Evolutionary conservation across 768 basidiomycete species (phyloP).

Genomic region (Lyophyllum shimeji): DNA sequence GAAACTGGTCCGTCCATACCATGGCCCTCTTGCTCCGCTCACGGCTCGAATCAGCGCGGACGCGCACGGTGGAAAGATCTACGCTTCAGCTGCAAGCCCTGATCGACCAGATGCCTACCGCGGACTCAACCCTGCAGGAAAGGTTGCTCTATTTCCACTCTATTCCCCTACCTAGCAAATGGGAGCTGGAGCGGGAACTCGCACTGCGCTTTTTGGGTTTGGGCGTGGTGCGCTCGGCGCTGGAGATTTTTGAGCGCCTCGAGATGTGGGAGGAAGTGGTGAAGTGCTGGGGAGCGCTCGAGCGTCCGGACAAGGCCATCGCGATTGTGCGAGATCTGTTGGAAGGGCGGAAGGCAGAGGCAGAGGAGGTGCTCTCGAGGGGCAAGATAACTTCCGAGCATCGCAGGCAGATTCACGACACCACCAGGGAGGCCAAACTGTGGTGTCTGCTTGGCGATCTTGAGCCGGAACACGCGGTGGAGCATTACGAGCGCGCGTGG

Average conservation of each 20-base stretch:
- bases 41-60: slow-evolving; percentile 83
- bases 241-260: slow-evolving; percentile 90
- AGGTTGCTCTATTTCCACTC: slow-evolving; percentile 79
- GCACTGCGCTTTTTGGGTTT: slow-evolving; percentile 80
- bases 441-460: slow-evolving; percentile 97
- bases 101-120: slow-evolving; percentile 94
- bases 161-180: slow-evolving; percentile 82
- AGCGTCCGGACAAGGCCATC: slow-evolving; percentile 75
- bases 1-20: slow-evolving; percentile 96
- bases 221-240: slow-evolving; percentile 85
- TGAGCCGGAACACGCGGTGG: slow-evolving; percentile 64
- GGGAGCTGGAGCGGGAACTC: slow-evolving; percentile 93
- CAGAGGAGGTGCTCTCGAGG: slow-evolving; percentile 64
- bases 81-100: slow-evolving; percentile 92
- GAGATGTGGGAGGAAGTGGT: slow-evolving; percentile 99
- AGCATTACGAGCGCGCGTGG: slow-evolving; percentile 88
- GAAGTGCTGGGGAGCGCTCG: slow-evolving; percentile 81
- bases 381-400: slow-evolving; percentile 50
- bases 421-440: slow-evolving; percentile 81
- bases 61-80: slow-evolving; percentile 91
- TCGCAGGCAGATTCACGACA: slow-evolving; percentile 51
- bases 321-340: slow-evolving; percentile 82
- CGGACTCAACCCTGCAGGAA: slow-evolving; percentile 73
- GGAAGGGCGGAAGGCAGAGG: slow-evolving; percentile 81
- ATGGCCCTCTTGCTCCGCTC: slow-evolving; percentile 94